Evolutionary conservation across 1,284 basidiomycete genomes (phyloP), one percentile per base, ranked within the genome.

Genomic region (Marasmius oreades): DNA sequence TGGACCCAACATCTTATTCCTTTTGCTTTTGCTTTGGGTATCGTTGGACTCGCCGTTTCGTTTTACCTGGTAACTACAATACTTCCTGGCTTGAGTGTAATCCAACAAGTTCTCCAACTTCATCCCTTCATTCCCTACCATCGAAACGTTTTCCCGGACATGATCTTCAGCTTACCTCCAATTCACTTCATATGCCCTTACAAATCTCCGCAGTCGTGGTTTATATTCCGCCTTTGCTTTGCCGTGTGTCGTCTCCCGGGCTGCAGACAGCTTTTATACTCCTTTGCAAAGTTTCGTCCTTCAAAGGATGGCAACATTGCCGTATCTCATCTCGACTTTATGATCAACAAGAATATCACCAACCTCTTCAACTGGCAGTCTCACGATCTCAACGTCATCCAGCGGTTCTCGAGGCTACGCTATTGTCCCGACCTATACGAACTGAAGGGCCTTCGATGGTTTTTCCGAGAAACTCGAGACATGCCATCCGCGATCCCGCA

Each of bases 1-100:
- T 52, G 55, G 51, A 24, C 8, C 23, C 50, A 26, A 22, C 39
- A 56, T 36, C 39, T 1, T n/a, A 39, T 46, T 51, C 48, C 51
- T 1, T 50, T 50, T 28, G 34, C 23, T 1, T 7, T 52, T 23
- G 33, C 42, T 20, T 16, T 22, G 3, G 23, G 4, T 14, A 39
- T 44, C 16, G 51, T 56, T 24, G 50, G 42, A n/a, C n/a, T 51
- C 33, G 44, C 39, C 24, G 51, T 44, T n/a, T 12, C 34, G 2
- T 52, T 56, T 44, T 45, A 45, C 22, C 28, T 56, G 6, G 18
- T 31, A 37, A 52, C 53, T 1, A 50, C 47, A 1, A 8, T 50
- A 12, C 5, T 50, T 11, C 47, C 47, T 26, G 47, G n/a, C 31
- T 24, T 31, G 23, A 12, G 28, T 50, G n/a, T 31, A 8, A 18